These are phyloP conservation scores for Cladorrhinum samala DNA, from an alignment of 495 filamentous ascomycete genomes.

Conservation along the genomic window DNA sequence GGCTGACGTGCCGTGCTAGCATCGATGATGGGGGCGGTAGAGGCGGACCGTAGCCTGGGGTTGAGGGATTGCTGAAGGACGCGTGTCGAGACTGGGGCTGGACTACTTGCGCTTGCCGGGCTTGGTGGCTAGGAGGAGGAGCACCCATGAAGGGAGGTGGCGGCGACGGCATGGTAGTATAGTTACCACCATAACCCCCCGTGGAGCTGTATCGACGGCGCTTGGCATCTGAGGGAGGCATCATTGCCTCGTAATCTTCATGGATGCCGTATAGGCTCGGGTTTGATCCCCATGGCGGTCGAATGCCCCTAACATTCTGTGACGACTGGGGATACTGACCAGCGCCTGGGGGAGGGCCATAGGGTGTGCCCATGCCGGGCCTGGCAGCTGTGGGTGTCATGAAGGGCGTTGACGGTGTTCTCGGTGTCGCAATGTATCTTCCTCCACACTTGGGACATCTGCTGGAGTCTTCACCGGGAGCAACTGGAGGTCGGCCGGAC, in stretches of 20 bases:
- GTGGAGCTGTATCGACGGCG: conserved; percentile 47
- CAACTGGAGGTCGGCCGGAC: conserved; percentile 26
- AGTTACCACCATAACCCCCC: conserved; percentile 21
- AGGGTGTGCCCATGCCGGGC: conserved; percentile 21
- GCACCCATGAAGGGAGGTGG: background rate
- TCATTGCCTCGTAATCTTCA: conserved; percentile 36
- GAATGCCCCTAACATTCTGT: conserved; percentile 1
- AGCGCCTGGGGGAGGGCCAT: conserved; percentile 16
- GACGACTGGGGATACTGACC: conserved; percentile 12
- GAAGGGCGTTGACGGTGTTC: conserved; percentile 49
- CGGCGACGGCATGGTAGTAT: conserved; percentile 10
- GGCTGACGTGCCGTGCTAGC: conserved; percentile 1
- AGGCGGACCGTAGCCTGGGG: conserved; percentile 4
- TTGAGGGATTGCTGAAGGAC: conserved; percentile 15
- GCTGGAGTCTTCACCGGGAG: conserved; percentile 37
- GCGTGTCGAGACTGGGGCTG: conserved; percentile 2
- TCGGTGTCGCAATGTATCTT: conserved; percentile 53
- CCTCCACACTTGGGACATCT: conserved; percentile 60
- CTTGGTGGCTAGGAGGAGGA: background rate
- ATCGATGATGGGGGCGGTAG: conserved; percentile 5
- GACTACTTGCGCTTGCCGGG: background rate
- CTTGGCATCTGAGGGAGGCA: conserved; percentile 49
- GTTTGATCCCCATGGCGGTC: conserved; percentile 5
- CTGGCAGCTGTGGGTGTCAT: conserved; percentile 25
- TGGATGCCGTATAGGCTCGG: conserved; percentile 16